These are phyloP conservation scores for Flaveria brownii DNA, from an alignment of 129 eudicot species.

Conservation along the genomic window DNA sequence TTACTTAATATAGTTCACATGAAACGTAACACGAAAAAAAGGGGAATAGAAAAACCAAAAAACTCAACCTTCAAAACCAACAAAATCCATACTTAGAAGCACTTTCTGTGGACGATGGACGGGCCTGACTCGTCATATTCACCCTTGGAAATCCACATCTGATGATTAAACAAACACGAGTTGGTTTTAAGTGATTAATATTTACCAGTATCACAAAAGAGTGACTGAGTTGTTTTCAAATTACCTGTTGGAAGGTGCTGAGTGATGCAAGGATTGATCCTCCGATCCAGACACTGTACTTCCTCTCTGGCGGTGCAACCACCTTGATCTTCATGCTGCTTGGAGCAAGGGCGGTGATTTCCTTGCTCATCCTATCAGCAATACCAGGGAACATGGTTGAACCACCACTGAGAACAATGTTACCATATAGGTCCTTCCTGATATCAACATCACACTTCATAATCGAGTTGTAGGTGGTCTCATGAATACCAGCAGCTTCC, in stretches of 20 bases:
- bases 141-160: conserved; percentile 89
- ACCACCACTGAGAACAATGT: conserved; percentile 81
- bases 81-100: conserved; percentile 58
- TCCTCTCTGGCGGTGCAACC: conserved; percentile 79
- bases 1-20: conserved; percentile 36
- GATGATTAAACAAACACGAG: background rate
- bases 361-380: conserved; percentile 85
- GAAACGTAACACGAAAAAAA: conserved; percentile 45
- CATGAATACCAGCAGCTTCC: conserved; percentile 84
- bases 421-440: conserved; percentile 76
- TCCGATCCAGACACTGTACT: conserved; percentile 84
- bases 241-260: conserved; percentile 85
- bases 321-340: conserved; percentile 89
- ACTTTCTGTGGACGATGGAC: conserved; percentile 80
- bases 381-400: conserved; percentile 83
- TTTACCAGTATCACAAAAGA: background rate
- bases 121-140: conserved; percentile 84
- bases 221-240: background rate
- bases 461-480: conserved; percentile 82
- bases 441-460: conserved; percentile 85
- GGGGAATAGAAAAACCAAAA: conserved; percentile 43
- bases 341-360: conserved; percentile 79
- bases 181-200: background rate
- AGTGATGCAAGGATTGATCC: conserved; percentile 81
- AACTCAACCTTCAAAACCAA: conserved; percentile 46